Evolutionary conservation across 345 rosid species (phyloP).

Genomic region (Excoecaria agallocha): DNA sequence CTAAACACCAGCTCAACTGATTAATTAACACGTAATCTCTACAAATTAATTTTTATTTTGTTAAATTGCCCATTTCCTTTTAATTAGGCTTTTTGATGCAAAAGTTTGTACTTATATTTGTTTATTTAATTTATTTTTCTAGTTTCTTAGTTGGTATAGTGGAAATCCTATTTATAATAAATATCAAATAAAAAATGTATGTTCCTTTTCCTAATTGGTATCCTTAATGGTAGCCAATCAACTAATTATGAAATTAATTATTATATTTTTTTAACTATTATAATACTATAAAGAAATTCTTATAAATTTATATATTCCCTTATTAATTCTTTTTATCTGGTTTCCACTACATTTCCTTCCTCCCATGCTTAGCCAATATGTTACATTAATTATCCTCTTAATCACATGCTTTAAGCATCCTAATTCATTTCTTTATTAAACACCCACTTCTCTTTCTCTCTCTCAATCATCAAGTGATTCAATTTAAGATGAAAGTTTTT

Average conservation of each 20-base stretch:
- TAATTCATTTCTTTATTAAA: neutral
- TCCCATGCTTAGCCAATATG: neutral
- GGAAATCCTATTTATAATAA: conserved; percentile 35
- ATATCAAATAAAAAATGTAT: conserved; percentile 7
- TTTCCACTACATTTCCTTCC: conserved; percentile 14
- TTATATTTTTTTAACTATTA: no score
- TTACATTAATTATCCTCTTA: neutral
- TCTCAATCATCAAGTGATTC: neutral
- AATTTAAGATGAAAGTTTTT: neutral
- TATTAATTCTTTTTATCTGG: conserved; percentile 8
- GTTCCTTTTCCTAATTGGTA: conserved; percentile 1
- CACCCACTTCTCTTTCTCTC: neutral
- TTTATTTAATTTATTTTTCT: neutral
- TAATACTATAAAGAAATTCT: neutral
- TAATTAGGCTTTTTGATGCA: conserved; percentile 27
- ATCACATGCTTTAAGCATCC: conserved; percentile 10
- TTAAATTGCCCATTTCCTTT: conserved; percentile 16
- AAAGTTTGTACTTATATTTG: conserved; percentile 13
- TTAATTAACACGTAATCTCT: conserved; percentile 9
- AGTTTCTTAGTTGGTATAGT: conserved; percentile 24
- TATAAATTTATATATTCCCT: neutral
- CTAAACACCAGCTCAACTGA: conserved; percentile 17
- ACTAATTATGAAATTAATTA: neutral
- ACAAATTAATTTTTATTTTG: neutral
- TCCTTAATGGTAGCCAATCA: conserved; percentile 37